phyloP scores from a whole-genome alignment of 2,329 filamentous ascomycete species.

The Talaromyces atroroseus region DNA sequence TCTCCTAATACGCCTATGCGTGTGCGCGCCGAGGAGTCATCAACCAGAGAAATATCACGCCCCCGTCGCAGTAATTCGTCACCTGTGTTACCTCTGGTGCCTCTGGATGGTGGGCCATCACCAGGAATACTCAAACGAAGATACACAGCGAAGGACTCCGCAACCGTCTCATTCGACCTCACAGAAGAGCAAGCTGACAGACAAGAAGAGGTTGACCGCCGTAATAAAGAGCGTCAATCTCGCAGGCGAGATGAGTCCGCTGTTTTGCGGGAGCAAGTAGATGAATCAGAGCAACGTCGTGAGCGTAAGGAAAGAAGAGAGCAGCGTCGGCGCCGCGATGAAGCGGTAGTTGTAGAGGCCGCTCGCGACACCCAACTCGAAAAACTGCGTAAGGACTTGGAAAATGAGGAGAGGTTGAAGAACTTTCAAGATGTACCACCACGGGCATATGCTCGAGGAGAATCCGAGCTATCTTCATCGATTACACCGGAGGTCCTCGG shows the following conservation, averaged over 20 bases:
- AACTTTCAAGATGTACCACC: not conserved
- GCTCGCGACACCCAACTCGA: constrained; percentile 17
- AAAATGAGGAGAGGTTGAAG: constrained; percentile 14
- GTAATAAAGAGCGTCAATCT: constrained; percentile 9
- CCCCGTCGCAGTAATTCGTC: constrained; percentile 44
- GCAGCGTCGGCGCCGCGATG: constrained; percentile 10
- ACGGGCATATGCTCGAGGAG: not conserved
- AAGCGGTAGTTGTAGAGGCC: constrained; percentile 9
- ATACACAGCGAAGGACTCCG: constrained; percentile 29
- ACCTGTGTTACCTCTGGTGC: constrained; percentile 35
- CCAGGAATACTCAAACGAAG: constrained; percentile 27
- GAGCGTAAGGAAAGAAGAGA: constrained; percentile 12
- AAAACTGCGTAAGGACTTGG: constrained; percentile 18
- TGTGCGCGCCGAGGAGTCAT: not conserved
- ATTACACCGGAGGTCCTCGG: constrained; percentile 38
- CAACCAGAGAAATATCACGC: not conserved
- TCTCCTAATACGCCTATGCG: constrained; percentile 29
- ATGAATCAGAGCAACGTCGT: constrained; percentile 10
- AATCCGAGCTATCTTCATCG: constrained; percentile 23
- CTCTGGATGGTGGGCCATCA: constrained; percentile 18
- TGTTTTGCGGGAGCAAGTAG: constrained; percentile 16
- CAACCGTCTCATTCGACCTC: constrained; percentile 52
- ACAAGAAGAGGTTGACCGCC: constrained; percentile 32
- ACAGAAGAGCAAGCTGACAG: constrained; percentile 52
- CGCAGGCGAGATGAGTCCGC: constrained; percentile 13